These are phyloP conservation scores for Phlebiopsis gigantea DNA, from an alignment of 768 basidiomycete genomes.

Conservation along the genomic window DNA sequence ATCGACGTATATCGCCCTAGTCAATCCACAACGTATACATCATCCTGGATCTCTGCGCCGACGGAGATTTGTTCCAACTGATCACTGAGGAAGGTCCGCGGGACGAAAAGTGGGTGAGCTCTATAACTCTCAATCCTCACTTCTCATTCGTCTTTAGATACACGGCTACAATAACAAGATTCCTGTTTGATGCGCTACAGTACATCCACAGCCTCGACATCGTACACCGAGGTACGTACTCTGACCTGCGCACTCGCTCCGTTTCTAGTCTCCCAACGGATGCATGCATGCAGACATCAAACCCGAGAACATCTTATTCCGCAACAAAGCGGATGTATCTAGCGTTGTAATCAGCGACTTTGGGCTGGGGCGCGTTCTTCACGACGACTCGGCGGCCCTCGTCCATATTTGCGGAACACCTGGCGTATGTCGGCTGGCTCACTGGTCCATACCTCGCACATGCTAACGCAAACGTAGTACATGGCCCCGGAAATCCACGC, in stretches of 20 bases:
- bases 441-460: no score
- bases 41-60: conserved; percentile 93
- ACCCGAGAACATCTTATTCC: conserved; percentile 97
- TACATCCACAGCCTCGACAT: conserved; percentile 91
- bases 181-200: conserved; percentile 71
- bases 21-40: conserved; percentile 95
- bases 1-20: no score
- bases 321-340: conserved; percentile 79
- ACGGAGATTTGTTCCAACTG: conserved; percentile 97
- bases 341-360: conserved; percentile 98
- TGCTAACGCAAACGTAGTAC: conserved; percentile 40
- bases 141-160: no score
- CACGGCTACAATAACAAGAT: not conserved
- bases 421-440: conserved; percentile 43
- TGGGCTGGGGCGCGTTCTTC: conserved; percentile 88
- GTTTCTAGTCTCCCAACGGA: no score
- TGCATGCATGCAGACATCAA: conserved; percentile 81
- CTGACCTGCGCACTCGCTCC: not conserved
- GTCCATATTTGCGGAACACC: conserved; percentile 97
- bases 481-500: conserved; percentile 97
- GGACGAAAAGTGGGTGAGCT: conserved; percentile 77
- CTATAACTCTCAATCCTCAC: no score
- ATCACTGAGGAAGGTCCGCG: conserved; percentile 98
- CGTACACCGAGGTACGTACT: conserved; percentile 73
- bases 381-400: conserved; percentile 78